Base-by-base conservation (phyloP, 306 rosid species). In the Citrullus amarus region DNA sequence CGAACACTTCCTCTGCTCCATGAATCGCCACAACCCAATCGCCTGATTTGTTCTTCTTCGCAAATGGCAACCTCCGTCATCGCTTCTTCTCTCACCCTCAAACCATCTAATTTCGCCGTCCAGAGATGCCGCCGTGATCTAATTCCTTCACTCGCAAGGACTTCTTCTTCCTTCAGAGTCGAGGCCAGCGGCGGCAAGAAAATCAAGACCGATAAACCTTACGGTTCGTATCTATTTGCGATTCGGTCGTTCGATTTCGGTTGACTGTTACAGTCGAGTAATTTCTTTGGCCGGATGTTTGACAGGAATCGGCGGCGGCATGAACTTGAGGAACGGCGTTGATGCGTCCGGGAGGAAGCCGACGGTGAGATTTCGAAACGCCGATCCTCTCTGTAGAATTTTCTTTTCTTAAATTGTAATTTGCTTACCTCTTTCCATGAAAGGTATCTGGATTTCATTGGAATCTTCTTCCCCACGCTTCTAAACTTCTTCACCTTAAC, bases 301-400 rank as follows among this genome's bases (percentile, higher is more conserved):
- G 66, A 54, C 41, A 94, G 98, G 97, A 84, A 79, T 71, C 78
- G 74, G 54, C 55, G 98, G 98, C 81, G 92, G 97, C 82, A 90
- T 94, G 98, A 10, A 8, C 53, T 85, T 91, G 91, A 84, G 84
- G 83, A 78, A 82, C n/a, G 97, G 97, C 32, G 0, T 17, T 68
- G 98, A 94, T 88, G 91, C 98, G 54, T 86, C 92, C 44, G 98
- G 98, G 59, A 94, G 98, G 92, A 92, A 92, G 81, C 67, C 67
- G 41, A 92, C 10, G 89, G 97, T 91, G 66, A 48, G 14, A 80
- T 60, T 15, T 51, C 15, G 3, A 32, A 54, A 16, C 10, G 12
- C 16, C 8, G 65, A 4, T 59, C n/a, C 60, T 6, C 22, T 58
- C 34, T 36, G 5, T 36, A 36, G 39, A 36, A 36, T 36, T 36